Evolutionary conservation across 176 grass and related monocot genomes (phyloP).

Genomic region (Musa acuminata): DNA sequence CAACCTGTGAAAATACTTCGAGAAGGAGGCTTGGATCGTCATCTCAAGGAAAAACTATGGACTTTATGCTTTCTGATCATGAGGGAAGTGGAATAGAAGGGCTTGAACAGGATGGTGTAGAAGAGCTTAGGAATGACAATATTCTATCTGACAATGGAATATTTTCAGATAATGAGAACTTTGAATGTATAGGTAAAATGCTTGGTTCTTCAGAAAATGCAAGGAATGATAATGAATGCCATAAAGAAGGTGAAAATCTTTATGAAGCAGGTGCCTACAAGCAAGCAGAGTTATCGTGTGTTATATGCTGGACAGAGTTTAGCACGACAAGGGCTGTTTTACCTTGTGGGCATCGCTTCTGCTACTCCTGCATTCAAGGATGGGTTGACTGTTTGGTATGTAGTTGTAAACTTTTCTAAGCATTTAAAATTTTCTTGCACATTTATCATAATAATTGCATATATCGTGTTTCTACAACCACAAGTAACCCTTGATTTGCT

Average conservation of each 20-base stretch:
- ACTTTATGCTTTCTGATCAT: constrained; percentile 11
- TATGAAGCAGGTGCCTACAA: constrained; percentile 20
- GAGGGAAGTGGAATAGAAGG: constrained; percentile 19
- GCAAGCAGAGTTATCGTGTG: constrained; percentile 63
- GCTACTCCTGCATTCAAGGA: constrained; percentile 84
- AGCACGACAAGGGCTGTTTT: constrained; percentile 74
- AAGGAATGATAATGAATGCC: constrained; percentile 23
- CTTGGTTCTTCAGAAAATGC: constrained; percentile 9
- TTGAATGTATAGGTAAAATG: constrained; percentile 22
- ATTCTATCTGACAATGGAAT: constrained; percentile 23
- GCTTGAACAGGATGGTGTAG: constrained; percentile 16
- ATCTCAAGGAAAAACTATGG: constrained; percentile 24
- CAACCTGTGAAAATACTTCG: constrained; percentile 11
- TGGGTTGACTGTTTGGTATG: constrained; percentile 71
- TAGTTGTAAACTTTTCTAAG: background rate
- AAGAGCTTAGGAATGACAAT: constrained; percentile 11
- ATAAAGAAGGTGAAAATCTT: constrained; percentile 8
- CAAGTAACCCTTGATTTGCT: background rate
- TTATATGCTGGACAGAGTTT: constrained; percentile 91
- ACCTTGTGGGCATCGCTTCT: constrained; percentile 87
- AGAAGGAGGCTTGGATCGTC: constrained; percentile 22
- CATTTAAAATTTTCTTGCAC: background rate
- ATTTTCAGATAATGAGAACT: constrained; percentile 25
- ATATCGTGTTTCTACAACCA: background rate
- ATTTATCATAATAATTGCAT: background rate